phyloP scores from a whole-genome alignment of 2,329 filamentous ascomycete genomes.

The Chaetomiaceae sp. region DNA sequence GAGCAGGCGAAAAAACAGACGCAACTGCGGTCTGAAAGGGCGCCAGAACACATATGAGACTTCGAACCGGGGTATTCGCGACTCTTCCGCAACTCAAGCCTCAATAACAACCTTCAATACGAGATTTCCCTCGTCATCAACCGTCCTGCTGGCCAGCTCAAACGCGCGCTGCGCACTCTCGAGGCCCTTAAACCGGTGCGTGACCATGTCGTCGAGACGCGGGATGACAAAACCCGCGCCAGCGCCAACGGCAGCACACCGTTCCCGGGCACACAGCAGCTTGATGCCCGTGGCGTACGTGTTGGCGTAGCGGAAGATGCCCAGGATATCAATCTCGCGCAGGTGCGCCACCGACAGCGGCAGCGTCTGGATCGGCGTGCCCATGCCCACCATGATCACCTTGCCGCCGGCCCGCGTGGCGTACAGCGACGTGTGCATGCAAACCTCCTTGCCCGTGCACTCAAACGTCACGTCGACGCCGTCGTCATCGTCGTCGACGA shows the following conservation, averaged over 20 bases:
- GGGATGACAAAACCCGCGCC: conserved; percentile 44
- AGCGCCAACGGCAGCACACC: conserved; percentile 33
- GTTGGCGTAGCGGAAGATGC: conserved; percentile 71
- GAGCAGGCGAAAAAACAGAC: too few relatives aligned
- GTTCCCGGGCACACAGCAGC: conserved; percentile 44
- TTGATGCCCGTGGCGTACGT: conserved; percentile 67
- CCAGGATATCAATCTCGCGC: conserved; percentile 71
- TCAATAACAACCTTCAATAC: conserved; percentile 68
- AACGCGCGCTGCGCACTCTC: conserved; percentile 58
- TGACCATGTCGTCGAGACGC: conserved; percentile 64
- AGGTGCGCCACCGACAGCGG: conserved; percentile 65
- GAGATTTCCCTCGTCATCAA: conserved; percentile 60
- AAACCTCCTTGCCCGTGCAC: conserved; percentile 69
- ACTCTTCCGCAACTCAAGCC: conserved; percentile 30
- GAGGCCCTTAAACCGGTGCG: conserved; percentile 63
- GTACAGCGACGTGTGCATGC: conserved; percentile 69
- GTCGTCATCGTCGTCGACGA: conserved; percentile 48
- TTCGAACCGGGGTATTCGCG: too few relatives aligned
- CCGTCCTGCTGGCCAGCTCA: conserved; percentile 61
- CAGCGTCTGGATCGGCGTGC: conserved; percentile 67
- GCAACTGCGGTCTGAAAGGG: too few relatives aligned
- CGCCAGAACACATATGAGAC: too few relatives aligned
- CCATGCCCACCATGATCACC: conserved; percentile 74
- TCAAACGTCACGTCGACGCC: conserved; percentile 68
- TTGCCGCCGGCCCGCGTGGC: conserved; percentile 64